Percentiles rank a stretch among this genome's conserved stretches.
These are phyloP conservation scores for Torulaspora microellipsoides DNA, from an alignment of 805 yeast genomes.

Conservation along the genomic window DNA sequence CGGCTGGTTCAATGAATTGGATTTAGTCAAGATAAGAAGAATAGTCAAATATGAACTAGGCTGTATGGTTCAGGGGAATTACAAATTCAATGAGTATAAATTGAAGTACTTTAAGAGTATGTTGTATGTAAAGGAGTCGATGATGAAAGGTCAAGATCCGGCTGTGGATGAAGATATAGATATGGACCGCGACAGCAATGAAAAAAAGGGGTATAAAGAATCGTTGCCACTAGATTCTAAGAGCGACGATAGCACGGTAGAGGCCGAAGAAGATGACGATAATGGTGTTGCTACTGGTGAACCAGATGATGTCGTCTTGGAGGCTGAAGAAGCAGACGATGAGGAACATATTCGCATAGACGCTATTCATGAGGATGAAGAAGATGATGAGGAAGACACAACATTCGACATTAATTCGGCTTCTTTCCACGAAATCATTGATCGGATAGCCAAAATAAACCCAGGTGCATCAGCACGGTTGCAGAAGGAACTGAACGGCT, in stretches of 20 bases:
- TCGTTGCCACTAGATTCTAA: not conserved
- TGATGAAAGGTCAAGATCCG: constrained; percentile 26
- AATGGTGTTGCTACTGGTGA: constrained; percentile 34
- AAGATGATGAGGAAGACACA: constrained; percentile 17
- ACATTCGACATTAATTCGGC: constrained; percentile 29
- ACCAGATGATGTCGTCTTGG: constrained; percentile 29
- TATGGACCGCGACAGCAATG: constrained; percentile 18
- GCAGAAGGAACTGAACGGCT: constrained; percentile 20
- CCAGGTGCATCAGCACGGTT: constrained; percentile 24
- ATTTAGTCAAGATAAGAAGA: constrained; percentile 59
- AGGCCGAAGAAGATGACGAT: constrained; percentile 18
- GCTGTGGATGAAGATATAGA: constrained; percentile 30
- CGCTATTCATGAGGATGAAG: constrained; percentile 21
- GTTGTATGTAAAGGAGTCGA: constrained; percentile 38
- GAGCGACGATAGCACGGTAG: constrained; percentile 6
- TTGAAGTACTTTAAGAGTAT: constrained; percentile 40
- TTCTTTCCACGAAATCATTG: constrained; percentile 29
- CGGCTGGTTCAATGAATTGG: constrained; percentile 74
- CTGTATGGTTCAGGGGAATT: constrained; percentile 50
- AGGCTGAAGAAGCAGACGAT: constrained; percentile 32
- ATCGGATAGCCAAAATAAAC: constrained; percentile 24
- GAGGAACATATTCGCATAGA: constrained; percentile 28
- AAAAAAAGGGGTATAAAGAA: constrained; percentile 6
- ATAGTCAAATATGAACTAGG: constrained; percentile 69
- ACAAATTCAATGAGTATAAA: constrained; percentile 40